Evolutionary conservation across 2,329 filamentous ascomycete genomes (phyloP).

Genomic region (Phoma sp.): DNA sequence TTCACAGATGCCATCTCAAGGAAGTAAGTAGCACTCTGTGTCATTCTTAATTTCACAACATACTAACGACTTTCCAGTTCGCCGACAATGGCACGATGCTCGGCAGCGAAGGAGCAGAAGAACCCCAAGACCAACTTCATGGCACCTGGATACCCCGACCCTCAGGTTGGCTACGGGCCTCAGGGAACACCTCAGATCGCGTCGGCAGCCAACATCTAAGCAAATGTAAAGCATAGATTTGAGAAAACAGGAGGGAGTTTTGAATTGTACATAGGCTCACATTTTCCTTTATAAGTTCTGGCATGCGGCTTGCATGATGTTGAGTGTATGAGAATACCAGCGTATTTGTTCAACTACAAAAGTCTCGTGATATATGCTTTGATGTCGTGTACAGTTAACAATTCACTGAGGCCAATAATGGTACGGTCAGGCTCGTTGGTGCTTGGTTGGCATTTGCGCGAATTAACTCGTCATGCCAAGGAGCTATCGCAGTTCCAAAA

Average conservation of each 20-base stretch:
- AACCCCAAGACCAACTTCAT: constrained; percentile 59
- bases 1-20: constrained; percentile 97
- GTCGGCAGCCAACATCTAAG: constrained; percentile 34
- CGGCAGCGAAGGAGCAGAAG: constrained; percentile 78
- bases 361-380: neutral
- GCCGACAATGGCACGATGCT: constrained; percentile 97
- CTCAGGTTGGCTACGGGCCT: constrained; percentile 52
- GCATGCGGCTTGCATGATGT: constrained; percentile 25
- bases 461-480: constrained; percentile 14
- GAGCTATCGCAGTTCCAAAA: neutral
- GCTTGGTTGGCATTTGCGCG: constrained; percentile 1
- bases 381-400: too few species aligned
- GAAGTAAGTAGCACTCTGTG: constrained; percentile 67
- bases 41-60: neutral
- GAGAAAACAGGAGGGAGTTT: constrained; percentile 21
- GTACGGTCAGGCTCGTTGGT: neutral
- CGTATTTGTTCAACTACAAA: constrained; percentile 20
- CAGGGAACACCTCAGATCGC: constrained; percentile 23
- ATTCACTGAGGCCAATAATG: neutral
- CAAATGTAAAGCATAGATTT: constrained; percentile 19
- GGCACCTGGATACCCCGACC: constrained; percentile 54
- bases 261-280: constrained; percentile 42
- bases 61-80: constrained; percentile 65
- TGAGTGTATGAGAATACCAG: constrained; percentile 35
- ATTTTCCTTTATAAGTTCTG: constrained; percentile 29